phyloP scores from a whole-genome alignment of 2,329 filamentous ascomycete species.

The Leptodontidium sp. region DNA sequence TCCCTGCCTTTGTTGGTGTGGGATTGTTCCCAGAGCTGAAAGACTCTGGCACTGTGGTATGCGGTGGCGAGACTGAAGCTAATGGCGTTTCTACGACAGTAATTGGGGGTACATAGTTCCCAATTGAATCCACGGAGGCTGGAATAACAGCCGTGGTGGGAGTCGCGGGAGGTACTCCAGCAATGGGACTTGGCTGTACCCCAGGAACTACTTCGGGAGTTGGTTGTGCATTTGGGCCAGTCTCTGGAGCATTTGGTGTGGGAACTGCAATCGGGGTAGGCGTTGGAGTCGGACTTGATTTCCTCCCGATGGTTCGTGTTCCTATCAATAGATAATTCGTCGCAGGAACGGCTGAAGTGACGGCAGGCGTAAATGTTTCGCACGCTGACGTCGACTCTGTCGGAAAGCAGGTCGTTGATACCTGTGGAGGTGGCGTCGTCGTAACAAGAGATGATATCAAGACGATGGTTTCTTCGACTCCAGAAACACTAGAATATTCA shows the following conservation, averaged over 20 bases:
- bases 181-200: neutral
- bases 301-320: slow-evolving; percentile 5
- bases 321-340: slow-evolving; percentile 8
- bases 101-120: slow-evolving; percentile 8
- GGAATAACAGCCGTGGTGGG: neutral
- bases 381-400: neutral
- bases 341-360: neutral
- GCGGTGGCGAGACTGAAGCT: neutral
- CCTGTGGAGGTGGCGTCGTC: neutral
- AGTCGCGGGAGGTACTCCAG: neutral
- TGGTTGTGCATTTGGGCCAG: neutral
- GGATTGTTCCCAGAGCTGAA: neutral
- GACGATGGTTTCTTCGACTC: slow-evolving; percentile 10
- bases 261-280: neutral
- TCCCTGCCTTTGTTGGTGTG: neutral
- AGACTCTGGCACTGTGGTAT: neutral
- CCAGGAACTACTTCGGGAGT: slow-evolving; percentile 3
- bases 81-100: neutral
- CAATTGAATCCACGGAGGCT: neutral
- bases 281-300: neutral
- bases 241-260: neutral
- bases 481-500: neutral
- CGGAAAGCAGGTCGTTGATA: neutral
- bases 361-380: neutral
- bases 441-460: neutral